A percentile compares a stretch with the other conserved stretches of the same genome.
Conservation (phyloP, 1,139 yeast genomes). For the Magnusiomyces ingens region DNA sequence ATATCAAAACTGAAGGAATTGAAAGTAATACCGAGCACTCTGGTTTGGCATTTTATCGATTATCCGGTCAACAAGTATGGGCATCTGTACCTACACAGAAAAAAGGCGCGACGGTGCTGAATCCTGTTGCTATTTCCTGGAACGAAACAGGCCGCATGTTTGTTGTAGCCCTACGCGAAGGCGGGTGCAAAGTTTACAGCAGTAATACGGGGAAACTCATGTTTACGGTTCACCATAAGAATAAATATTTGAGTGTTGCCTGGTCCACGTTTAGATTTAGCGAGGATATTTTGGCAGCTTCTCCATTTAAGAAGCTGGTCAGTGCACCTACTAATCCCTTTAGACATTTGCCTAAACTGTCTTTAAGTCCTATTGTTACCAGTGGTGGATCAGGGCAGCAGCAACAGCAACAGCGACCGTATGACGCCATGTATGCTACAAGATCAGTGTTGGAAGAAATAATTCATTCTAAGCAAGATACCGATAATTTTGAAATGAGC, state of each 20-base stretch:
- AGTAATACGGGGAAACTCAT: constrained; percentile 41
- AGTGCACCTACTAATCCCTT: constrained; percentile 2
- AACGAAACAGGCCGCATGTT: constrained; percentile 36
- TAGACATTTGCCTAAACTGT: constrained; percentile 11
- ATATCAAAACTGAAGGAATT: not conserved
- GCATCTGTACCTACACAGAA: constrained; percentile 11
- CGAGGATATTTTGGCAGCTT: constrained; percentile 2
- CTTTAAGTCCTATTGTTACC: constrained; percentile 8
- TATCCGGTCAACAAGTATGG: constrained; percentile 52
- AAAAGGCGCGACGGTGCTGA: not conserved
- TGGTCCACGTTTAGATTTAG: constrained; percentile 8
- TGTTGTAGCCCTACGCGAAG: constrained; percentile 43
- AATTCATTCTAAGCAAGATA: constrained; percentile 17
- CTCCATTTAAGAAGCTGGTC: constrained; percentile 11
- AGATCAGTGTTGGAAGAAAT: constrained; percentile 17
- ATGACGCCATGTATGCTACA: constrained; percentile 1
- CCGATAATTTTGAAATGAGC: constrained; percentile 16
- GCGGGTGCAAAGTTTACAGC: constrained; percentile 42
- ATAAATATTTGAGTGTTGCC: not conserved
- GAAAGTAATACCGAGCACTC: constrained; percentile 31
- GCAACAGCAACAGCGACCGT: too few relatives aligned
- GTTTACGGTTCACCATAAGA: constrained; percentile 22
- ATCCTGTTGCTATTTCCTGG: constrained; percentile 1
- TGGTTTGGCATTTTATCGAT: constrained; percentile 47
- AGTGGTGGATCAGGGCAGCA: too few relatives aligned